phyloP scores from a whole-genome alignment of 805 yeast genomes.

The Candida berthetii region DNA sequence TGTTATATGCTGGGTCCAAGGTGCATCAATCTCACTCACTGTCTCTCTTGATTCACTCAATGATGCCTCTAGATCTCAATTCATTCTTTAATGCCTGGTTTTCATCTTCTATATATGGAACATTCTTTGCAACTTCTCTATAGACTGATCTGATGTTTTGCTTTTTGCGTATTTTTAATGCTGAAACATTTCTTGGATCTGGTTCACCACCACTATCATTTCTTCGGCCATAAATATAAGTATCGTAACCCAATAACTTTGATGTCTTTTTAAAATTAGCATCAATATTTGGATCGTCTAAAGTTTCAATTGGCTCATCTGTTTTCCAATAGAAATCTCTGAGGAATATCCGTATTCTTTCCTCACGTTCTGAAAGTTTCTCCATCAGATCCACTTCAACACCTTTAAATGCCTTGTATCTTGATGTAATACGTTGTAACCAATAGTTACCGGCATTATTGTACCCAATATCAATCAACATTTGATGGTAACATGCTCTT shows the following conservation, averaged over 20 bases:
- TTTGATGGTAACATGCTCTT: constrained; percentile 19
- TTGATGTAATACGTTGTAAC: constrained; percentile 15
- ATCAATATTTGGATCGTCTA: background rate
- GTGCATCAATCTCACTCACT: too few relatives aligned
- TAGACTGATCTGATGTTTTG: constrained; percentile 12
- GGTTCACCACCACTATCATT: too few relatives aligned
- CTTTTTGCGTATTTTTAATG: constrained; percentile 1
- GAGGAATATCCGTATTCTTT: constrained; percentile 1
- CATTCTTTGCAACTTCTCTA: constrained; percentile 21
- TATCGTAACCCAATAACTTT: background rate
- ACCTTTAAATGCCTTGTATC: constrained; percentile 12
- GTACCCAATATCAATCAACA: constrained; percentile 11
- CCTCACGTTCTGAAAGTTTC: constrained; percentile 11
- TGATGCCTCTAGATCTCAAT: constrained; percentile 17
- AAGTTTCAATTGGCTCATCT: background rate
- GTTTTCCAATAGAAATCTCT: background rate
- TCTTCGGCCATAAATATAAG: background rate
- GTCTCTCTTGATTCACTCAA: background rate
- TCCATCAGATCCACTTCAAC: constrained; percentile 11
- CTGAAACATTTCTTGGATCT: background rate
- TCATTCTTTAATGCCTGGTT: constrained; percentile 24
- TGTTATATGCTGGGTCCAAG: too few relatives aligned
- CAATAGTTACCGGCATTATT: constrained; percentile 18
- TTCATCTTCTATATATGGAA: constrained; percentile 25
- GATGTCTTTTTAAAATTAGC: background rate